These are phyloP conservation scores for Scleromitrula shiraiana DNA, from an alignment of 2,329 filamentous ascomycete species.

Conservation along the genomic window DNA sequence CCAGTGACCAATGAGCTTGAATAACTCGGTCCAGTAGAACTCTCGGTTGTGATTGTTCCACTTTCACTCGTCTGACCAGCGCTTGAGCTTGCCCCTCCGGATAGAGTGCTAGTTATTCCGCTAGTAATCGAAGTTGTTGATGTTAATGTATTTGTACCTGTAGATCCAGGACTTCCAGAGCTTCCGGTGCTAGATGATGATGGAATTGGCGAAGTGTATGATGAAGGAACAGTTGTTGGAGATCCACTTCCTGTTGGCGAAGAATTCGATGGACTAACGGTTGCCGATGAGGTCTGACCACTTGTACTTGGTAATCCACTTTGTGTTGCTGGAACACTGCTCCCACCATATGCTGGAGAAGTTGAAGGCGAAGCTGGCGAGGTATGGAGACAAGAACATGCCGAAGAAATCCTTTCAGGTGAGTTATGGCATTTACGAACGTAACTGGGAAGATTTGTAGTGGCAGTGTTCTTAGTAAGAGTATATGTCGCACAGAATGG, in stretches of 20 bases:
- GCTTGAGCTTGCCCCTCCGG: background rate
- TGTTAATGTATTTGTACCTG: background rate
- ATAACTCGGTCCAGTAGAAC: background rate
- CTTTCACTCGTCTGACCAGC: background rate
- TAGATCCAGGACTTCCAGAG: background rate
- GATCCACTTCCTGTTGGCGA: background rate
- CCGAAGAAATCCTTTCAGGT: slow-evolving; percentile 20
- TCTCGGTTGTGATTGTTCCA: background rate
- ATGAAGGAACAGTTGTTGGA: background rate
- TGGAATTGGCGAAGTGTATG: background rate
- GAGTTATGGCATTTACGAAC: slow-evolving; percentile 18
- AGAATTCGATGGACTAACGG: background rate
- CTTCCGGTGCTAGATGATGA: slow-evolving; percentile 4
- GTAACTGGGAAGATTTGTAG: slow-evolving; percentile 18
- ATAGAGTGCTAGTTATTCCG: background rate
- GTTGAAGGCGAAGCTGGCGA: background rate
- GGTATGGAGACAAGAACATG: slow-evolving; percentile 20
- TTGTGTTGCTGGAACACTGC: background rate
- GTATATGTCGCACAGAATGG: slow-evolving; percentile 25
- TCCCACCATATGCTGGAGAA: background rate
- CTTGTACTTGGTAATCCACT: background rate
- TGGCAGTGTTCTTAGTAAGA: slow-evolving; percentile 13
- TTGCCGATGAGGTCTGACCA: background rate
- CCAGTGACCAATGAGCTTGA: background rate
- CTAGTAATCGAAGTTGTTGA: slow-evolving; percentile 1